Conservation (phyloP, 345 rosid species). For the Mercurialis annua region DNA sequence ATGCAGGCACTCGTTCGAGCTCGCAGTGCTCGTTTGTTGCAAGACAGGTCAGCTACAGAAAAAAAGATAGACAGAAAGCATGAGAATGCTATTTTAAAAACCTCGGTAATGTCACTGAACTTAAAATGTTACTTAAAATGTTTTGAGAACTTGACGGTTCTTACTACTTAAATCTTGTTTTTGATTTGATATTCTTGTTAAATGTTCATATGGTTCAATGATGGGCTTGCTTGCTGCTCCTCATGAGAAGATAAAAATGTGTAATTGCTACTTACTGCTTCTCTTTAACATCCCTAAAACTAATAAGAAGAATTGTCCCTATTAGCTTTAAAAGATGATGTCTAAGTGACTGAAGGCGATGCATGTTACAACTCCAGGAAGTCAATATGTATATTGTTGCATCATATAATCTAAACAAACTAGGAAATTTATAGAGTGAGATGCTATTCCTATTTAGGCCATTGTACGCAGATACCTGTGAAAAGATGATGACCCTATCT, state of each 20-base stretch:
- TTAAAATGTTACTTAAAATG: constrained; percentile 5
- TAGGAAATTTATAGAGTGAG: background rate
- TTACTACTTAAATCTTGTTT: background rate
- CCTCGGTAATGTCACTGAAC: constrained; percentile 37
- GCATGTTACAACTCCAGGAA: background rate
- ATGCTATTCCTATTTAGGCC: background rate
- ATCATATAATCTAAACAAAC: background rate
- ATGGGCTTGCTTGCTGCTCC: background rate
- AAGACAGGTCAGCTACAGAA: constrained; percentile 25
- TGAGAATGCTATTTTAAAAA: constrained; percentile 32
- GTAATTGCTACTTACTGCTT: background rate
- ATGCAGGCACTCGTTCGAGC: constrained; percentile 88
- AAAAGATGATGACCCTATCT: background rate
- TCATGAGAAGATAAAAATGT: background rate
- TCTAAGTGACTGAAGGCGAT: background rate
- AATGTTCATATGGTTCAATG: background rate
- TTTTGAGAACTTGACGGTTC: background rate
- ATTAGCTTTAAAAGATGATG: background rate
- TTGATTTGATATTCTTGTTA: background rate
- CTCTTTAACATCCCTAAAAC: background rate
- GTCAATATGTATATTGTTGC: background rate
- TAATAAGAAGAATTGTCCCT: no score
- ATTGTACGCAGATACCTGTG: background rate
- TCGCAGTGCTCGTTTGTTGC: constrained; percentile 45
- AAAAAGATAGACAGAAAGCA: constrained; percentile 21